These are phyloP conservation scores for Hypoxylon sp. DNA, from an alignment of 2,329 filamentous ascomycete genomes.

Conservation along the genomic window DNA sequence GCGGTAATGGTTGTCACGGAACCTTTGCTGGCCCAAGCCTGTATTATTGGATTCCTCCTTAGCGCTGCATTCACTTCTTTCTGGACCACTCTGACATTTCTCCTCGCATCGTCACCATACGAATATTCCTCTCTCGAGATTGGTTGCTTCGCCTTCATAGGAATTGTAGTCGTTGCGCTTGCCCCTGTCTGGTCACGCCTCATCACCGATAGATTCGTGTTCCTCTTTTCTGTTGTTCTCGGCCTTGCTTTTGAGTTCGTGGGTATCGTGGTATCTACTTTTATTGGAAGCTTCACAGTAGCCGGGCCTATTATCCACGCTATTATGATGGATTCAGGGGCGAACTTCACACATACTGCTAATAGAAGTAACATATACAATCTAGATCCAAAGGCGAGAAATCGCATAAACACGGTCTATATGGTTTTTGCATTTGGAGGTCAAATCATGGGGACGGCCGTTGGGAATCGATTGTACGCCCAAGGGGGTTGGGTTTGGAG, in stretches of 20 bases:
- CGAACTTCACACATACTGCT: constrained; percentile 81
- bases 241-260: constrained; percentile 71
- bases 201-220: constrained; percentile 79
- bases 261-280: constrained; percentile 78
- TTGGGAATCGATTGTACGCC: constrained; percentile 68
- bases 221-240: constrained; percentile 76
- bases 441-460: constrained; percentile 78
- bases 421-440: constrained; percentile 84
- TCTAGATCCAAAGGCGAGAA: constrained; percentile 79
- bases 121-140: constrained; percentile 77
- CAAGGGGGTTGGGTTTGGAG: constrained; percentile 67
- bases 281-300: constrained; percentile 74
- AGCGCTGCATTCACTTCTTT: constrained; percentile 73
- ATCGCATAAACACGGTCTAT: constrained; percentile 85
- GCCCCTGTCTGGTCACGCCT: constrained; percentile 79
- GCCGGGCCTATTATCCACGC: constrained; percentile 82
- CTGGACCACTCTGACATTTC: constrained; percentile 85
- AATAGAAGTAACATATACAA: constrained; percentile 79
- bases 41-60: constrained; percentile 56
- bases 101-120: constrained; percentile 80
- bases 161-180: constrained; percentile 76
- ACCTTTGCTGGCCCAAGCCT: constrained; percentile 75
- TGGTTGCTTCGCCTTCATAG: constrained; percentile 84
- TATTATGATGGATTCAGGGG: constrained; percentile 77
- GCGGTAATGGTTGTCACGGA: constrained; percentile 69